phyloP scores from a whole-genome alignment of 306 rosid species.

The Fragaria ananassa region DNA sequence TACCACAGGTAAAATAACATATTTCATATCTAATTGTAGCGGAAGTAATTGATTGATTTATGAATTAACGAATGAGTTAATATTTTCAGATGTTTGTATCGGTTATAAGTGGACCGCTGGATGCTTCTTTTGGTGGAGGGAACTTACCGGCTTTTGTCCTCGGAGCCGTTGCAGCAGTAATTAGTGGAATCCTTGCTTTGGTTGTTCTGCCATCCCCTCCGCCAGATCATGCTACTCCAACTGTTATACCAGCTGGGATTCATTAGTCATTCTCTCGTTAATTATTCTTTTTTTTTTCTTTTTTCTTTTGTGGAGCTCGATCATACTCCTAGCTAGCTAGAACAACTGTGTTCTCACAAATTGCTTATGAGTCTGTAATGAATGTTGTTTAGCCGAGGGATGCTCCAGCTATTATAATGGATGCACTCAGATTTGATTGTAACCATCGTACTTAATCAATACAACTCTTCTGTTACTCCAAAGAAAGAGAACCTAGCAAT shows the following conservation, averaged over 20 bases:
- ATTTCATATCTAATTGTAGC: background rate
- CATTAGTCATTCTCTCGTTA: background rate
- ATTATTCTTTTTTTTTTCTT: background rate
- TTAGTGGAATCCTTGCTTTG: constrained; percentile 56
- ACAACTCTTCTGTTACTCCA: too few relatives aligned
- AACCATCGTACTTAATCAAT: too few relatives aligned
- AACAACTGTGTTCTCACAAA: too few relatives aligned
- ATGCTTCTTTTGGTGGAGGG: constrained; percentile 66
- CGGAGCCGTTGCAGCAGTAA: constrained; percentile 51
- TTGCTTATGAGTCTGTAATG: too few relatives aligned
- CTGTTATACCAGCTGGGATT: background rate
- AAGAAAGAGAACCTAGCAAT: too few relatives aligned
- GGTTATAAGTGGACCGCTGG: constrained; percentile 63
- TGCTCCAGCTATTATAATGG: too few relatives aligned
- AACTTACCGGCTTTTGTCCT: constrained; percentile 81
- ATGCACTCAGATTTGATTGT: too few relatives aligned
- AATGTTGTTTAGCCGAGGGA: too few relatives aligned
- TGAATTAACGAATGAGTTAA: background rate
- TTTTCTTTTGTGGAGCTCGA: background rate
- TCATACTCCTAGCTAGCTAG: too few relatives aligned
- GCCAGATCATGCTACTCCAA: background rate
- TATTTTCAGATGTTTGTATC: constrained; percentile 61
- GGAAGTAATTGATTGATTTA: background rate
- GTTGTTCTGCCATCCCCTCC: constrained; percentile 58
- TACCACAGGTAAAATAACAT: constrained; percentile 51